Evolutionary conservation across 345 rosid species (phyloP), one percentile per base, ranked within the genome.

Genomic region (Murraya paniculata): DNA sequence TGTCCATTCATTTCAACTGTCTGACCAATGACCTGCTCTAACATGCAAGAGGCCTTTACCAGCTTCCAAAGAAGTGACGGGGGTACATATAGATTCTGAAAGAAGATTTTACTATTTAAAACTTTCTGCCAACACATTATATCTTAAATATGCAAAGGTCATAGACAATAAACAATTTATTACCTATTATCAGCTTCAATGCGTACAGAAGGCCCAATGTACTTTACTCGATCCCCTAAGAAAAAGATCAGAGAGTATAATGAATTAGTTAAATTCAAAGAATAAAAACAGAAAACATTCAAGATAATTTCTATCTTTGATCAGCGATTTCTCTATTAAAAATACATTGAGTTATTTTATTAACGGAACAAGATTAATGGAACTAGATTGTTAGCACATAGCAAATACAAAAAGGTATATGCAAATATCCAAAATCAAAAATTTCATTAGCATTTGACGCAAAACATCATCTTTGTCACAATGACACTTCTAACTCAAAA

Each of bases 151-250:
- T 21, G 41, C 35, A 68, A 30, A 80, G 28, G 48, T 25, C 6
- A 31, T 33, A 30, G 36, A 55, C 39, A 59, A 64, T 38, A 72
- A 53, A 66, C 62, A 78, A 77, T 71, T 72, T 66, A 80, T 55
- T 86, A 96, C 99, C 94, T 92, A 82, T 85, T 83, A 84, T 88
- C 90, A 81, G 89, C 90, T 79, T 89, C 88, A 77, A 77, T 56
- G 60, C 70, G 81, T 78, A 66, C 82, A 27, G 98, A 81, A 67
- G 87, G 81, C 64, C 99, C 99, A 24, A 88, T 79, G 70, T 94
- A 96, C 80, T 91, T 96, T 77, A 96, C 97, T 39, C 91, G 95
- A 85, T 96, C 98, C 82, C 99, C 99, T 95, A 83, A 64, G 77
- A 74, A 60, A 60, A 65, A 62, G 38, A 70, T 24, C 59, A 57